Percentiles rank a stretch among this genome's conserved stretches.
Evolutionary conservation across 2,329 filamentous ascomycete genomes (phyloP).

Genomic region (Arthrobotrys entomopaga): DNA sequence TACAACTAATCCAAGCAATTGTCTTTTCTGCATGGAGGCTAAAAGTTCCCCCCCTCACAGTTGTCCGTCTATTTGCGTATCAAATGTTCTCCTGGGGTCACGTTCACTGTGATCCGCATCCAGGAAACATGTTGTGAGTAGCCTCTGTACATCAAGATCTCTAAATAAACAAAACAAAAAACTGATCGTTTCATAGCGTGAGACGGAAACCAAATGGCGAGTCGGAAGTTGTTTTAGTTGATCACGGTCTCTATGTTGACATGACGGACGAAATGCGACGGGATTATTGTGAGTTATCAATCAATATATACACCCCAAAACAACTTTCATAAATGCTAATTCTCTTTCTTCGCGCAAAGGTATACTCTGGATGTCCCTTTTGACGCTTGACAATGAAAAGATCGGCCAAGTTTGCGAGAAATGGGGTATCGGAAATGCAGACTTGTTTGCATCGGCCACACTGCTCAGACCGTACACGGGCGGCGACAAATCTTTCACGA

Average conservation of each 20-base stretch:
- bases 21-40: background rate
- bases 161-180: background rate
- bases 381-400: conserved; percentile 90
- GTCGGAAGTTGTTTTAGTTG: conserved; percentile 91
- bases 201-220: conserved; percentile 76
- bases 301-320: background rate
- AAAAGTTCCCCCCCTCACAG: conserved; percentile 4
- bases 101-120: conserved; percentile 96
- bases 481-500: conserved; percentile 68
- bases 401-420: conserved; percentile 75
- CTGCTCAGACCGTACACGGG: conserved; percentile 91
- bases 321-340: background rate
- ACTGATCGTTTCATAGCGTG: conserved; percentile 64
- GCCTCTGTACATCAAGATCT: background rate
- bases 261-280: conserved; percentile 85
- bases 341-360: background rate
- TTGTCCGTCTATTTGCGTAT: conserved; percentile 89
- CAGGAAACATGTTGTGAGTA: conserved; percentile 78
- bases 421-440: conserved; percentile 90
- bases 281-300: conserved; percentile 73
- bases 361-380: conserved; percentile 88
- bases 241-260: conserved; percentile 94
- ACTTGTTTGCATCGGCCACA: conserved; percentile 90
- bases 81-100: conserved; percentile 98
- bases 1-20: background rate